Percentiles rank a stretch among this genome's conserved stretches.
Evolutionary conservation across 495 filamentous ascomycete species (phyloP).

Genomic region (Beverwykella pulmonaria): DNA sequence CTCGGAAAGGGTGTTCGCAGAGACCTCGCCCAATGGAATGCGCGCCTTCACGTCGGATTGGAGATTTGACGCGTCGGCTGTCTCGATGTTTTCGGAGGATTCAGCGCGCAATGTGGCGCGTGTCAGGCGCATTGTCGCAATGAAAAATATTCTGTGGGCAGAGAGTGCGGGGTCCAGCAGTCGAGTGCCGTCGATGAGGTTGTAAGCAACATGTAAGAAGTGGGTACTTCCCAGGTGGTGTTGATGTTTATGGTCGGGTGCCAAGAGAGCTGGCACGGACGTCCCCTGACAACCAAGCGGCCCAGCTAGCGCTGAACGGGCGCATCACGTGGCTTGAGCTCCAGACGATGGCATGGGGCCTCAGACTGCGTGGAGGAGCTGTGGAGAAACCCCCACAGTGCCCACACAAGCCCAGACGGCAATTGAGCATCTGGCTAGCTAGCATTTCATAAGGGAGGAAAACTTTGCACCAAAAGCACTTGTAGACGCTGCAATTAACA

Average conservation of each 20-base stretch:
- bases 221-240: too few species aligned
- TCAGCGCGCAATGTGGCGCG: constrained; percentile 37
- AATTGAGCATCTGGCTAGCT: neutral
- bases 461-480: neutral
- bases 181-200: neutral
- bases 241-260: constrained; percentile 3
- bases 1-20: constrained; percentile 27
- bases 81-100: constrained; percentile 11
- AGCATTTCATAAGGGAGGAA: neutral
- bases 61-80: constrained; percentile 26
- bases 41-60: constrained; percentile 20
- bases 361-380: neutral
- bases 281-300: constrained; percentile 2
- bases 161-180: neutral
- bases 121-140: constrained; percentile 36
- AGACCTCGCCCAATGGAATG: constrained; percentile 38
- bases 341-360: neutral
- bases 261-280: neutral
- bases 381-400: neutral
- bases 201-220: neutral
- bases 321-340: neutral
- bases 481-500: neutral
- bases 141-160: neutral
- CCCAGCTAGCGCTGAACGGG: neutral
- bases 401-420: neutral